phyloP scores from a whole-genome alignment of 164 flowering plant genomes.

The Magnolia kwangsiensis region DNA sequence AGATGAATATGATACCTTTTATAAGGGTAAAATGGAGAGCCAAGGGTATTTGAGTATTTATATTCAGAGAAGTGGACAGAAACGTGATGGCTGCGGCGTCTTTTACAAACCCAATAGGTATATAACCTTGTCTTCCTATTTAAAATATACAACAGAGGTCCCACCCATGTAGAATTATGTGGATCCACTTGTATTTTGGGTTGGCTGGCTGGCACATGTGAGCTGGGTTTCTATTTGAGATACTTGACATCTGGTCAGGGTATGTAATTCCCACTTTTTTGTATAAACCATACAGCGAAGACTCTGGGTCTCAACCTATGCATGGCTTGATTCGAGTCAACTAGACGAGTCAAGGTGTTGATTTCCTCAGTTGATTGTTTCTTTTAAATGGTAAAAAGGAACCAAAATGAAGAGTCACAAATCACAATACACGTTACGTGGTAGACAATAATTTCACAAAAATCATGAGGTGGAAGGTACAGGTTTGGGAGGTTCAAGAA shows the following conservation, averaged over 20 bases:
- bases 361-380: too few species aligned
- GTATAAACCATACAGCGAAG: neutral
- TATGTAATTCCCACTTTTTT: neutral
- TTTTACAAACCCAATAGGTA: conserved; percentile 62
- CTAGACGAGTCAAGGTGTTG: too few species aligned
- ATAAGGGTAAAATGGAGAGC: conserved; percentile 57
- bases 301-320: too few species aligned
- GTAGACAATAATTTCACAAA: too few species aligned
- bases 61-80: conserved; percentile 70
- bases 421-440: too few species aligned
- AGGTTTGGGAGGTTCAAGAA: too few species aligned
- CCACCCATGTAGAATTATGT: neutral
- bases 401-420: too few species aligned
- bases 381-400: too few species aligned
- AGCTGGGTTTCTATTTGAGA: neutral
- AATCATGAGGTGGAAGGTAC: too few species aligned
- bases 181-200: neutral
- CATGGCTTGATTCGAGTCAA: too few species aligned
- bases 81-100: conserved; percentile 92
- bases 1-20: conserved; percentile 77
- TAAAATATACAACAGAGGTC: neutral
- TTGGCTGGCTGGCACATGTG: neutral
- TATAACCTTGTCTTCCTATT: conserved; percentile 6
- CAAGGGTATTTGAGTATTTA: conserved; percentile 70
- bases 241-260: neutral